These are phyloP conservation scores for Cardamine resedifolia DNA, from an alignment of 345 rosid genomes.

Conservation along the genomic window DNA sequence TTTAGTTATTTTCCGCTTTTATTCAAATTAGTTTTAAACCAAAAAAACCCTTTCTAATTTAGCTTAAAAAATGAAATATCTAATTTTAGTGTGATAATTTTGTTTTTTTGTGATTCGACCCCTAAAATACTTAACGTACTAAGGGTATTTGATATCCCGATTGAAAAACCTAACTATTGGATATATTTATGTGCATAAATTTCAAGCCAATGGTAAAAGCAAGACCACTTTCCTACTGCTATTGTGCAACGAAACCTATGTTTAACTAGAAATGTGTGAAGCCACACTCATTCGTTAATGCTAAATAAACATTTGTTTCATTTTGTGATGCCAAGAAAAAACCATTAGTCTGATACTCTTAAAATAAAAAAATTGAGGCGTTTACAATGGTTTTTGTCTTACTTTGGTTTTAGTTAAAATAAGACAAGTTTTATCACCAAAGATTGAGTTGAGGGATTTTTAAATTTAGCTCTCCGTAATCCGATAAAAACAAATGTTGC, in stretches of 20 bases:
- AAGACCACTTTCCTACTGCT: conserved; percentile 30
- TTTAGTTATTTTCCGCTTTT: too few species aligned
- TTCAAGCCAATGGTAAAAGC: conserved; percentile 30
- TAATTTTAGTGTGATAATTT: too few species aligned
- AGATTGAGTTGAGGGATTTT: conserved; percentile 10
- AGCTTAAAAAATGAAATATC: too few species aligned
- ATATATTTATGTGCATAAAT: background rate
- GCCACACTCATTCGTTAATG: conserved; percentile 33
- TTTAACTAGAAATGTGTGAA: conserved; percentile 35
- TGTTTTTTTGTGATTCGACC: too few species aligned
- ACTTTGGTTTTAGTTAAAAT: conserved; percentile 28
- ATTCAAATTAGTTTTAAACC: too few species aligned
- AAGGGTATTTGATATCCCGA: too few species aligned
- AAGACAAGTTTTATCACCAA: conserved; percentile 30
- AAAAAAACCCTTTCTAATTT: too few species aligned
- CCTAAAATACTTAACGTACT: too few species aligned
- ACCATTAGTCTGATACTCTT: background rate
- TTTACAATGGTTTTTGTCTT: conserved; percentile 24
- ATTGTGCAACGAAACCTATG: conserved; percentile 24
- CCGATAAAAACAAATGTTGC: conserved; percentile 33
- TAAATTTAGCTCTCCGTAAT: conserved; percentile 7
- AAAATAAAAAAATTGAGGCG: conserved; percentile 10
- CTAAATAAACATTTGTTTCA: conserved; percentile 15
- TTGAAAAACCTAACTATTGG: too few species aligned
- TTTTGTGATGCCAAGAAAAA: conserved; percentile 26